Evolutionary conservation across 345 rosid species (phyloP), one percentile per base, ranked within the genome.

Genomic region (Erysimum cheiranthoides): DNA sequence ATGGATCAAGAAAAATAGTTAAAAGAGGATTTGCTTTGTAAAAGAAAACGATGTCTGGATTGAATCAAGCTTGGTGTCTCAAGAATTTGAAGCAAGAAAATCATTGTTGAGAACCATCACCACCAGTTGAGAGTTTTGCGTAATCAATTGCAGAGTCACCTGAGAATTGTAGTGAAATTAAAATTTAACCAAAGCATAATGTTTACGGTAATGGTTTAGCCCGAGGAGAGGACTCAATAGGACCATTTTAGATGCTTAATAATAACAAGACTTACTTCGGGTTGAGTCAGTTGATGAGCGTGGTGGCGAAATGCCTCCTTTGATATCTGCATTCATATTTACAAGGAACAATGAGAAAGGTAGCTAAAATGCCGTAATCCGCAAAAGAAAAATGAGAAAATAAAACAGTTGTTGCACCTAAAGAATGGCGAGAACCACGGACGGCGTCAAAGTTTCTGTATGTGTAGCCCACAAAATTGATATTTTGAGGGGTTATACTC

Each of bases 391-490:
- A 39, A 14, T 47, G 72, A 12, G 21, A 72, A 70, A 17, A 27
- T 36, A 49, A 49, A 45, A 66, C 25, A 52, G 16, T 46, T 65
- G 14, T 18, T 77, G 46, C 83, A 92, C 96, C 96, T 73, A 81
- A 74, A 40, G 80, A 80, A 66, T 71, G 86, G 49, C 70, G 83
- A 18, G 82, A 70, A 31, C 88, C 89, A 82, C 88, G 92, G 47
- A 93, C 84, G 28, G 96, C 98, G 52, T 86, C 93, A 11, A 88
- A 88, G 75, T 93, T 91, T 87, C 86, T 93, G 85, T 90, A 91
- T 11, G 97, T 91, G 67, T 93, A 93, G 28, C 98, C 98, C 70
- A 91, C 98, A 64, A 93, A 93, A 79, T 83, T 87, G 74, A 90
- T 86, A 68, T 88, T 91, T 82, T 93, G 76, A 30, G 92, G 84